Evolutionary conservation across 495 filamentous ascomycete genomes (phyloP).

Genomic region (Podospora sp.): DNA sequence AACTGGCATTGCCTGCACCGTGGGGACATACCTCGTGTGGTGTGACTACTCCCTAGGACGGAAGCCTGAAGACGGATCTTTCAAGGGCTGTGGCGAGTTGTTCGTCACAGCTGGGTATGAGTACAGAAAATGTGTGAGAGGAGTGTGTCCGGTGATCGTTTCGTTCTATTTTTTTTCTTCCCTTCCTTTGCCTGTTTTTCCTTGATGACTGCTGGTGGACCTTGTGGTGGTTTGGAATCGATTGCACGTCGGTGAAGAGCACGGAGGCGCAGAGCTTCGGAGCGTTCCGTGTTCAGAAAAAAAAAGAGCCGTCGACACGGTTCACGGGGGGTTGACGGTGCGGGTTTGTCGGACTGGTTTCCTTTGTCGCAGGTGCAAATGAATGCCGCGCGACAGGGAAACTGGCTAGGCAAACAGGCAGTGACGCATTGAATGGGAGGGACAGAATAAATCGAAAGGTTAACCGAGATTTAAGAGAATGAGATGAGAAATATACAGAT

Average conservation of each 20-base stretch:
- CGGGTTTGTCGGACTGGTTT: constrained; percentile 32
- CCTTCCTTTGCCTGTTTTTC: constrained; percentile 18
- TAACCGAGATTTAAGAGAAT: constrained; percentile 23
- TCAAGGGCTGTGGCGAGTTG: constrained; percentile 34
- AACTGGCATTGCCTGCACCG: constrained; percentile 38
- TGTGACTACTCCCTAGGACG: constrained; percentile 33
- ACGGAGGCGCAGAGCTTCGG: neutral
- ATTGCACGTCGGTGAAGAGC: constrained; percentile 3
- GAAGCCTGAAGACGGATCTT: constrained; percentile 46
- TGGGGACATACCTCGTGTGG: constrained; percentile 25
- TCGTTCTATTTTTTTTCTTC: neutral
- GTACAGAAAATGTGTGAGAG: constrained; percentile 23
- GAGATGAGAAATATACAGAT: constrained; percentile 36
- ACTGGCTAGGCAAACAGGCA: constrained; percentile 37
- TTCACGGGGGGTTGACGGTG: constrained; percentile 4
- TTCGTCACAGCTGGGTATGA: constrained; percentile 22
- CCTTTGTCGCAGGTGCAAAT: constrained; percentile 49
- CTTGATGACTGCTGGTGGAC: constrained; percentile 14
- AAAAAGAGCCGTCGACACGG: neutral
- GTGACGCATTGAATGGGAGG: constrained; percentile 28
- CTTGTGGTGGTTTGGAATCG: constrained; percentile 15
- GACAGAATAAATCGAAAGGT: constrained; percentile 22
- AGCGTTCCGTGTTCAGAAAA: constrained; percentile 6
- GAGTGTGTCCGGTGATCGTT: constrained; percentile 17
- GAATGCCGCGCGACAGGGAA: constrained; percentile 50